These are phyloP conservation scores for Solanum hybrid DNA, from an alignment of 305 asterid species.

Conservation along the genomic window DNA sequence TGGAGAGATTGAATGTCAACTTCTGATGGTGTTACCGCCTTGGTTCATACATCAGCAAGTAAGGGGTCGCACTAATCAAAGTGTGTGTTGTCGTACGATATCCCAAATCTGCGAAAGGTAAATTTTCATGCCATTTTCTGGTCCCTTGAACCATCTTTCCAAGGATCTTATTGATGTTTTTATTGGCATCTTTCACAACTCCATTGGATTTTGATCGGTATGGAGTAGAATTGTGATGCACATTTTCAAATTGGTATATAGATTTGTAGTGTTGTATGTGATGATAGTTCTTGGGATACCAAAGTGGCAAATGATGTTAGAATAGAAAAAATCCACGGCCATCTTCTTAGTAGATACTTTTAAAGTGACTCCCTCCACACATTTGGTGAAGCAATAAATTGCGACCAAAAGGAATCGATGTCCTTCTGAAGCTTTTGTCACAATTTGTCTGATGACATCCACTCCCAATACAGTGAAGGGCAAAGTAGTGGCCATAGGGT, in stretches of 20 bases:
- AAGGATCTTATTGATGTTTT: neutral
- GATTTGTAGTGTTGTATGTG: neutral
- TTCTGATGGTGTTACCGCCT: neutral
- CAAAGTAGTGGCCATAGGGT: neutral
- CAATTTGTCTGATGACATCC: neutral
- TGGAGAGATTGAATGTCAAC: neutral
- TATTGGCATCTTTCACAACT: too few relatives aligned
- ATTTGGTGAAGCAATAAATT: neutral
- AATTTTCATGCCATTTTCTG: neutral
- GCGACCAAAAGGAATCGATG: neutral
- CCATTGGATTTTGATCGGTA: neutral
- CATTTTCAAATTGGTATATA: too few relatives aligned
- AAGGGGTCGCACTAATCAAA: neutral
- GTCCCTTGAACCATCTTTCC: neutral
- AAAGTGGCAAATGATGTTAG: neutral
- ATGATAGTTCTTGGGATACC: neutral
- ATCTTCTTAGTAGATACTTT: neutral
- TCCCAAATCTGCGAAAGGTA: too few relatives aligned
- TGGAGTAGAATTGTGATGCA: neutral
- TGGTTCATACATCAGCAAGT: neutral
- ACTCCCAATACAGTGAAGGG: neutral
- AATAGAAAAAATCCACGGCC: neutral
- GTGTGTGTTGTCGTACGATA: neutral
- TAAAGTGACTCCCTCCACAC: neutral
- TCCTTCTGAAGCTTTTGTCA: neutral